Base-by-base conservation (phyloP, 2,329 filamentous ascomycete genomes). In the Trichoderma koningiopsis region DNA sequence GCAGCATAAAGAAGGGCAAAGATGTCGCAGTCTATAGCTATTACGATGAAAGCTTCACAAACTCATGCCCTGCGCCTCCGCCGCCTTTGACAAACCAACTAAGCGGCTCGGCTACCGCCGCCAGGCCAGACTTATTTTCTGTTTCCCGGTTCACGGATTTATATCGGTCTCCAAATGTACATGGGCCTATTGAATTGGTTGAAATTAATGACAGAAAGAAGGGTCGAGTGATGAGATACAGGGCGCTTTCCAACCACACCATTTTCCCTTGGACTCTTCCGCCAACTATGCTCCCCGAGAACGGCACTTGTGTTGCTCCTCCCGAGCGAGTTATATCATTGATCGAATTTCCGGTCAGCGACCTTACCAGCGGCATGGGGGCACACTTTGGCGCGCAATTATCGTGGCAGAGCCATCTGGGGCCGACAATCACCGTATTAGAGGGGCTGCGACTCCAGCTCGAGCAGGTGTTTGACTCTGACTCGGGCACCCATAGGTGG, bases 181-280 rank as follows among this genome's bases (percentile, higher is more conserved):
- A 92, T 68, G 79, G 80, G 4, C 79, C 81, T 8, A 63, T 82
- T 27, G 76, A 83, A 68, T 62, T 78, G 4, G 71, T 81, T 27
- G 74, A 80, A 27, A 70, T 77, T 14, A 76, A 87, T 82, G 80
- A 89, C 82, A 77, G 77, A 52, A 76, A 78, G 7, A 77, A 75
- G 86, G 76, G 80, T 84, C 68, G 82, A 77, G 70, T 80, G 8
- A 78, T 74, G 29, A 75, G 74, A 35, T 81, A 78, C 70, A 77
- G 73, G 53, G 90, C 89, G 16, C 87, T 87, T 7, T 89, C 89
- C 0, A 97, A 97, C 75, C 90, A 94, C 77, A 95, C 91, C 0
- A 90, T 92, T 74, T 98, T 94, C 76, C 96, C 96, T 0, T 98
- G 95, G 95, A 98, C 96, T 0, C 82, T 99, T 0, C 95, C 96